These are phyloP conservation scores for Blastobotrys apis DNA, from an alignment of 1,139 yeast genomes.

Conservation along the genomic window DNA sequence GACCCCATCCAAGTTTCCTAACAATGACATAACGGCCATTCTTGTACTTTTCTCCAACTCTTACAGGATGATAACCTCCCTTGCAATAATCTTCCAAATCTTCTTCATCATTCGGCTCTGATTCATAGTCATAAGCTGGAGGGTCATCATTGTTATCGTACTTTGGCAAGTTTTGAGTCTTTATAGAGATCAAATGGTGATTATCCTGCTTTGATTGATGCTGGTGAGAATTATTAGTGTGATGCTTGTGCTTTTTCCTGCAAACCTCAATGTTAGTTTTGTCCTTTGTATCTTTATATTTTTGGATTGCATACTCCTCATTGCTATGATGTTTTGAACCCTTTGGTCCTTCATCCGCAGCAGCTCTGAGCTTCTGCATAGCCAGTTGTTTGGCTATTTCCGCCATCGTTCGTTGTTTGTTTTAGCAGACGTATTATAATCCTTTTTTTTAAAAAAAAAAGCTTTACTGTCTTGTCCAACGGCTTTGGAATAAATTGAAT, in stretches of 20 bases:
- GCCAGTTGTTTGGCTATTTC: conserved; percentile 17
- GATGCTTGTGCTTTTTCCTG: conserved; percentile 7
- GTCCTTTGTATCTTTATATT: background rate
- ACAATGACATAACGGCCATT: conserved; percentile 60
- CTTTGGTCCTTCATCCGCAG: conserved; percentile 7
- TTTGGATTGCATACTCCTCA: background rate
- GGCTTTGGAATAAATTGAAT: too few species aligned
- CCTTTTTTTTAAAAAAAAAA: too few species aligned
- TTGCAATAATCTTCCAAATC: conserved; percentile 64
- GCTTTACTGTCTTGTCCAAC: too few species aligned
- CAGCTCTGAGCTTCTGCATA: conserved; percentile 11
- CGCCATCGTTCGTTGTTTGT: conserved; percentile 14
- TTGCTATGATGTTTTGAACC: too few species aligned
- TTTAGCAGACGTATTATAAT: too few species aligned
- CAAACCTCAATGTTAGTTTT: background rate
- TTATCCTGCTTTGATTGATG: conserved; percentile 26
- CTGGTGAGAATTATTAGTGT: conserved; percentile 6
- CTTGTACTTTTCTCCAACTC: conserved; percentile 61
- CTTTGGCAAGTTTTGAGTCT: conserved; percentile 12
- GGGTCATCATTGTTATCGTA: conserved; percentile 14
- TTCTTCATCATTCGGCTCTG: conserved; percentile 49
- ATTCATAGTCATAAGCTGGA: conserved; percentile 13
- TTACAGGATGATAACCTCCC: conserved; percentile 88
- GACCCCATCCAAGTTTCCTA: conserved; percentile 89
- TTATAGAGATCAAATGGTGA: conserved; percentile 19